Base-by-base conservation (phyloP, 208 protist species). In the Acanthamoeba sp. region DNA sequence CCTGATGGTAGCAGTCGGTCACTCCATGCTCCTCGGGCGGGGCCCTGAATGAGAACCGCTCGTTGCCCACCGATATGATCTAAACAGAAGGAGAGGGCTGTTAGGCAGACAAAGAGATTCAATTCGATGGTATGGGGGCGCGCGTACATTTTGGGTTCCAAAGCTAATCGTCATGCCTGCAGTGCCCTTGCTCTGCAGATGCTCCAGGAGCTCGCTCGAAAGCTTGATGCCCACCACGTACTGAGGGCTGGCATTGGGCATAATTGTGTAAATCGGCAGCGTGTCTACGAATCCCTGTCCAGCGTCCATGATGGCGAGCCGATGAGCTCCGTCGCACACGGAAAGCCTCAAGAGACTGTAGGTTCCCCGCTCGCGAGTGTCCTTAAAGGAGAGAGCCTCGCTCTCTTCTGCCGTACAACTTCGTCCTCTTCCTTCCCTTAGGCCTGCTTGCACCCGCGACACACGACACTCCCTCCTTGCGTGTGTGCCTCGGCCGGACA, bases 171-270 rank as follows among this genome's bases (percentile, higher is more conserved):
- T 91, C 76, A 50, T 85, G 84, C 59, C 84, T 20, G 52, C 24
- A 38, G 32, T 50, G 14, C 55, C 84, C 84, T 71, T 91, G 50
- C 36, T 71, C 59, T 91, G 84, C n/a, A 91, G 84, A 32, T 71
- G 84, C 59, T 91, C 10, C 59, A 91, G 29, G 14, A 91, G 24
- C 57, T 91, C 84, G 32, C 14, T 91, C 22, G 84, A 91, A 1
- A 91, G 32, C 84, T 91, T 91, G 55, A 91, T 71, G 24, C 20
- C n/a, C 55, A 91, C 40, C 18, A 91, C 84, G 34, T 91, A 91
- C 59, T 91, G 84, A 34, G 84, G 57, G 32, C n/a, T 50, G 22
- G 55, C 29, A 14, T 91, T 64, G 55, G 84, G 59, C 55, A 91
- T 36, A 18, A 91, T 71, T 5, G 84, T 71, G 34, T 91, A 91